These are phyloP conservation scores for Haplosporangium sp. DNA, from an alignment of 371 early-diverging fungal genomes.

Conservation along the genomic window DNA sequence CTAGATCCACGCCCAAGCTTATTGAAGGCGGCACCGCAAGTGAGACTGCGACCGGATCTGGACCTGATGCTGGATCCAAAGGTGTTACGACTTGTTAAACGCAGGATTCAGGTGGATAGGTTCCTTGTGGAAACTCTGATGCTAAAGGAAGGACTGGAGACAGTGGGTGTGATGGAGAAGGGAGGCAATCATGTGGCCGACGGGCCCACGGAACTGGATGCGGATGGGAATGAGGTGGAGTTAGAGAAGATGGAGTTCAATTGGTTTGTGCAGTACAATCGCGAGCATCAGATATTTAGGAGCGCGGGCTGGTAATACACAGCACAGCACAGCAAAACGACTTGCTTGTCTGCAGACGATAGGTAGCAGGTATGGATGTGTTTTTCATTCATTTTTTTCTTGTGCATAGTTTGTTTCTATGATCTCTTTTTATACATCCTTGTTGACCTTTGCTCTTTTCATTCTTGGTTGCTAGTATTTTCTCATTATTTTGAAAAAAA, in stretches of 20 bases:
- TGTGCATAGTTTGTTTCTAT: too few species aligned
- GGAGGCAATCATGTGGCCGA: not conserved
- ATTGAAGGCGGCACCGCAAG: not conserved
- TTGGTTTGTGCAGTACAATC: constrained; percentile 4
- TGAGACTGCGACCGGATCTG: constrained; percentile 10
- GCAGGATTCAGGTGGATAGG: not conserved
- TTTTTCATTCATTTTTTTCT: too few species aligned
- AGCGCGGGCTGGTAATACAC: too few species aligned
- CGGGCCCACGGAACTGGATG: not conserved
- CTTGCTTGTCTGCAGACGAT: too few species aligned
- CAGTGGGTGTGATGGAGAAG: not conserved
- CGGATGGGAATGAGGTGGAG: not conserved
- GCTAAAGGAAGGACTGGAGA: constrained; percentile 8
- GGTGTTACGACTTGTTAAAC: not conserved
- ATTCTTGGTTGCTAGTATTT: too few species aligned
- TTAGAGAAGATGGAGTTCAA: not conserved
- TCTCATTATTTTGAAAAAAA: too few species aligned
- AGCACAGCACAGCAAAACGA: too few species aligned
- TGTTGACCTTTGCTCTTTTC: too few species aligned
- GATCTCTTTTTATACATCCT: too few species aligned
- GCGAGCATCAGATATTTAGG: too few species aligned
- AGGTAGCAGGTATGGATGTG: too few species aligned
- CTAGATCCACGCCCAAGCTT: not conserved
- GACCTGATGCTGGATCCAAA: constrained; percentile 8
- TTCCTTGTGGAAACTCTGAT: constrained; percentile 4